Evolutionary conservation across 805 yeast species (phyloP).

Genomic region (Wickerhamomyces sydowiorum): DNA sequence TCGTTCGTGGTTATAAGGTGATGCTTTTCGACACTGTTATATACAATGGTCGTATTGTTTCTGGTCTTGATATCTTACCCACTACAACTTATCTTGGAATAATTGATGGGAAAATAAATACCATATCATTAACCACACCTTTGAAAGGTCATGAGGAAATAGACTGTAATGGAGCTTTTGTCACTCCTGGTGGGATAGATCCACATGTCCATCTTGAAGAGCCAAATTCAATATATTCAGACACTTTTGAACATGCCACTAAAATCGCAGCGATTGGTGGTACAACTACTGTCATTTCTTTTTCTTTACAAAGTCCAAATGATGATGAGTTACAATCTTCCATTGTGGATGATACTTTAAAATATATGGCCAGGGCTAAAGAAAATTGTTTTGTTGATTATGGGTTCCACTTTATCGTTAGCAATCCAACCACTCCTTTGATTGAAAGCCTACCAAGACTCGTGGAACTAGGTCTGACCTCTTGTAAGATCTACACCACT

Average conservation of each 20-base stretch:
- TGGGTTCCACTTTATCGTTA: slow-evolving; percentile 41
- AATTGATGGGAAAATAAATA: slow-evolving; percentile 31
- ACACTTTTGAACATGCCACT: slow-evolving; percentile 38
- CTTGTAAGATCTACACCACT: slow-evolving; percentile 40
- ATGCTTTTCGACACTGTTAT: slow-evolving; percentile 14
- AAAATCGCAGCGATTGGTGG: slow-evolving; percentile 45
- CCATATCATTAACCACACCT: slow-evolving; percentile 29
- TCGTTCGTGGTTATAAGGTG: no score
- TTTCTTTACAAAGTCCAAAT: slow-evolving; percentile 36
- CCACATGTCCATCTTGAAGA: slow-evolving; percentile 45
- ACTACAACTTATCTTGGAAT: slow-evolving; percentile 36
- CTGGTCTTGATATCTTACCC: slow-evolving; percentile 26
- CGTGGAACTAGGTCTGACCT: slow-evolving; percentile 32
- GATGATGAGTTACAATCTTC: slow-evolving; percentile 23
- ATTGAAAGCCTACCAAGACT: slow-evolving; percentile 28
- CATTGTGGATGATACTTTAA: slow-evolving; percentile 22
- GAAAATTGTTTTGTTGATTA: slow-evolving; percentile 38
- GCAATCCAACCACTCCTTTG: slow-evolving; percentile 28
- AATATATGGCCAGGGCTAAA: slow-evolving; percentile 25
- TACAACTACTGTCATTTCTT: slow-evolving; percentile 41
- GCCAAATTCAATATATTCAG: slow-evolving; percentile 35
- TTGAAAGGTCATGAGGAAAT: slow-evolving; percentile 23
- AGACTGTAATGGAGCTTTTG: slow-evolving; percentile 41
- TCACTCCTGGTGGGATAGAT: slow-evolving; percentile 49
- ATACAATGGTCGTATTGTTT: slow-evolving; percentile 26